phyloP scores from a whole-genome alignment of 2,329 filamentous ascomycete genomes.

The Cercospora zeae-maydis region DNA sequence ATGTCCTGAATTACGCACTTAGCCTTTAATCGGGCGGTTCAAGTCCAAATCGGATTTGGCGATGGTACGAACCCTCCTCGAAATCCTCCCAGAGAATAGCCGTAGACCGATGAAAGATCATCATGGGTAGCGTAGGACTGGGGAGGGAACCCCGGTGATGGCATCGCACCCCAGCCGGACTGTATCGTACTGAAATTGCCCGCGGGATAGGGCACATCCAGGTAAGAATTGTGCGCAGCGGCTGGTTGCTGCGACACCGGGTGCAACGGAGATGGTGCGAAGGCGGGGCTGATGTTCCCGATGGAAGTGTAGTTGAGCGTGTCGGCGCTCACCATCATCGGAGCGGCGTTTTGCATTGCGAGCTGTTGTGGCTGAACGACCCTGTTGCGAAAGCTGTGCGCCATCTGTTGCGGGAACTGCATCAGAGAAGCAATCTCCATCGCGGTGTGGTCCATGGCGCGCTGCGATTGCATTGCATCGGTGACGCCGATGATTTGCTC shows the following conservation, averaged over 20 bases:
- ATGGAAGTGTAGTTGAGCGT: slow-evolving; percentile 34
- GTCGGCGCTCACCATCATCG: slow-evolving; percentile 25
- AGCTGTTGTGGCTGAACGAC: slow-evolving; percentile 24
- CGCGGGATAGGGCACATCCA: slow-evolving; percentile 42
- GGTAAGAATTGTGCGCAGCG: slow-evolving; percentile 38
- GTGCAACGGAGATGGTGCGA: slow-evolving; percentile 47
- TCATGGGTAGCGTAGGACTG: slow-evolving; percentile 39
- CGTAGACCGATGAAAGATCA: slow-evolving; percentile 38
- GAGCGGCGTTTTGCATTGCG: slow-evolving; percentile 12
- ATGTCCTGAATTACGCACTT: slow-evolving; percentile 31
- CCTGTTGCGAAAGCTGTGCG: slow-evolving; percentile 40
- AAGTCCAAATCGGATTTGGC: slow-evolving; percentile 35
- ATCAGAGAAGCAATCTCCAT: slow-evolving; percentile 46
- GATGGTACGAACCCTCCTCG: slow-evolving; percentile 36
- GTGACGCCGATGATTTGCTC: slow-evolving; percentile 81
- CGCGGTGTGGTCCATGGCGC: slow-evolving; percentile 41
- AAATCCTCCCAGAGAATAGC: slow-evolving; percentile 28
- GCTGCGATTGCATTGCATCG: slow-evolving; percentile 57
- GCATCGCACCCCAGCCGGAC: slow-evolving; percentile 33
- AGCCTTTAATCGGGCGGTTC: slow-evolving; percentile 24
- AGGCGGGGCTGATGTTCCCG: slow-evolving; percentile 49
- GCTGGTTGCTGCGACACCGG: slow-evolving; percentile 23
- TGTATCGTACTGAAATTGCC: slow-evolving; percentile 33
- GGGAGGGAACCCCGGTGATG: slow-evolving; percentile 36
- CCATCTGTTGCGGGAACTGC: slow-evolving; percentile 46